A percentile compares a stretch with the other conserved stretches of the same genome.
Evolutionary conservation across 2,329 filamentous ascomycete genomes (phyloP).

Genomic region (Fusarium clavum): DNA sequence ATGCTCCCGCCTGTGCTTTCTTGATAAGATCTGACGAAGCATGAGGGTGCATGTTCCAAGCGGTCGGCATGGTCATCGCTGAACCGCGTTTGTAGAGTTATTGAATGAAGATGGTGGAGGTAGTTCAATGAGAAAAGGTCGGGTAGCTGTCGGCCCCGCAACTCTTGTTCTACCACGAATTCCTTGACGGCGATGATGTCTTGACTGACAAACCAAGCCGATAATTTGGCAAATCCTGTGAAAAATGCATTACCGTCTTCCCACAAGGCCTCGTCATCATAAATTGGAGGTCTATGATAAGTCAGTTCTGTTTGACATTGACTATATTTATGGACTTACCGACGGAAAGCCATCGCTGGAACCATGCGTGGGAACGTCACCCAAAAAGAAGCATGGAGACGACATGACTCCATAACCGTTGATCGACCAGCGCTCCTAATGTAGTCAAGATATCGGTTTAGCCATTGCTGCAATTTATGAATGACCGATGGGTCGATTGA

Average conservation of each 20-base stretch:
- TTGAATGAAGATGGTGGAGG: slow-evolving; percentile 57
- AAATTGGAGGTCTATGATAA: slow-evolving; percentile 43
- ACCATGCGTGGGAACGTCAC: slow-evolving; percentile 63
- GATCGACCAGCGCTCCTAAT: slow-evolving; percentile 51
- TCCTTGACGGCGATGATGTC: slow-evolving; percentile 53
- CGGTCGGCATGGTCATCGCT: slow-evolving; percentile 28
- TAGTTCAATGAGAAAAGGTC: slow-evolving; percentile 53
- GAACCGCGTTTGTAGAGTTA: slow-evolving; percentile 38
- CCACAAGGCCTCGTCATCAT: slow-evolving; percentile 45
- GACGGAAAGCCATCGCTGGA: slow-evolving; percentile 49
- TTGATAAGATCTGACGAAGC: slow-evolving; percentile 59
- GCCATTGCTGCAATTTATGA: slow-evolving; percentile 61
- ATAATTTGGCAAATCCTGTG: slow-evolving; percentile 59
- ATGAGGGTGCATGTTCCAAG: slow-evolving; percentile 16
- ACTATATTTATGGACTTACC: slow-evolving; percentile 51
- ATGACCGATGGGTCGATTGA: slow-evolving; percentile 59
- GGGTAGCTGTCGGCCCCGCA: slow-evolving; percentile 31
- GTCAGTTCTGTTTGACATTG: slow-evolving; percentile 3
- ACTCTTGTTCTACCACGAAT: slow-evolving; percentile 13
- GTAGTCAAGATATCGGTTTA: slow-evolving; percentile 60
- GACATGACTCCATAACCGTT: slow-evolving; percentile 57
- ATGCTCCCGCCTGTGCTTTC: slow-evolving; percentile 57
- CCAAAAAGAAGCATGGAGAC: slow-evolving; percentile 64
- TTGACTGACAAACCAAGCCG: slow-evolving; percentile 63
- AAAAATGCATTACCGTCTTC: slow-evolving; percentile 53